Evolutionary conservation across 2,329 filamentous ascomycete species (phyloP), one percentile per base, ranked within the genome.

Genomic region (Xylariaceae sp.): DNA sequence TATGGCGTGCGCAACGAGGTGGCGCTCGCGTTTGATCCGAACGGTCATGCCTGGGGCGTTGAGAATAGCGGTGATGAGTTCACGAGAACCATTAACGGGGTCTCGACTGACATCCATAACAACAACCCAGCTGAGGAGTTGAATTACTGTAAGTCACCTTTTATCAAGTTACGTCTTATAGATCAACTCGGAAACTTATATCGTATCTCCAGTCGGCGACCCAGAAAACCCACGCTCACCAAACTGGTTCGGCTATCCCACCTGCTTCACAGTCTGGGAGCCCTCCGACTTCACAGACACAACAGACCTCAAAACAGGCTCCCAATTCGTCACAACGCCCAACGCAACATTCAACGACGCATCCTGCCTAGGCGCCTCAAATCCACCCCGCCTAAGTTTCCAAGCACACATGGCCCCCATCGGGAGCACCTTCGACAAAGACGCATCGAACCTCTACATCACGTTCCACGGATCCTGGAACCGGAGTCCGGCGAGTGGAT

Each of bases 1-100:
- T 87, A 83, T 79, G 84, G 85, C 23, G 76, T 88, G 11, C 78
- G 85, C n/a, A 88, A 88, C 68, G 82, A 83, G 10, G 84, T 88
- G 3, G 85, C 85, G 0, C 57, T 72, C 18, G 64, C 66, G 1
- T 71, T 70, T 47, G 70, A 72, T 57, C 66, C 64, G 2, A 73
- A 85, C 50, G 81, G 73, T 2, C 62, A 65, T 64, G 67, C 71
- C 53, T 80, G 77, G 74, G 75, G 74, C 8, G 83, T 87, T 1
- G 85, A 88, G 71, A 88, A 88, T 69, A 83, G 80, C 35, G 84
- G 81, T 11, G 85, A 88, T 69, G 72, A 87, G 54, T 74, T 87
- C 44, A 73, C 73, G 35, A 76, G 84, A 44, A 73, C 77, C 18
- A 78, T 78, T 17, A 69, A 78, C 55, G 68, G 67, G 51, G 62